phyloP scores from a whole-genome alignment of 139 green algal genomes.

The Asterochloris erici region DNA sequence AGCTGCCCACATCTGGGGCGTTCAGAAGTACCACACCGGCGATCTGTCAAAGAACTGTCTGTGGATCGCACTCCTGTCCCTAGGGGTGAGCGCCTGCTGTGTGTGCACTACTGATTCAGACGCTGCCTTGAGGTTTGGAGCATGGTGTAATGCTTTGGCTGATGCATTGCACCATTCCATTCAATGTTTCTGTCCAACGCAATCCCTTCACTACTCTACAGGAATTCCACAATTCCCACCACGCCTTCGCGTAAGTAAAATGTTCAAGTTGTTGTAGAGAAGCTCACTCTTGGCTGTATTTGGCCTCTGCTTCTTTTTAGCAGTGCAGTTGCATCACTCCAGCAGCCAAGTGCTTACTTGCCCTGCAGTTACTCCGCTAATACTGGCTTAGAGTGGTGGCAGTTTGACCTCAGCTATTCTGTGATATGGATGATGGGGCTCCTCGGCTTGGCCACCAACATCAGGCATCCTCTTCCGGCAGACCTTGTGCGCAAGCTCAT shows the following conservation, averaged over 20 bases:
- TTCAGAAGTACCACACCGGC: slow-evolving; percentile 81
- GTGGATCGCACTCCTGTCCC: slow-evolving; percentile 84
- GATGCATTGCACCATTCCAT: too few species aligned
- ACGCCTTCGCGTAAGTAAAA: slow-evolving; percentile 28
- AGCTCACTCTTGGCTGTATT: too few species aligned
- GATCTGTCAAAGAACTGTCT: slow-evolving; percentile 49
- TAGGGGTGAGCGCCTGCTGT: slow-evolving; percentile 37
- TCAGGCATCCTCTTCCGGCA: slow-evolving; percentile 51
- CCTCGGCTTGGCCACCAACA: slow-evolving; percentile 73
- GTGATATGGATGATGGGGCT: slow-evolving; percentile 59
- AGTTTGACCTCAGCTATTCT: slow-evolving; percentile 78
- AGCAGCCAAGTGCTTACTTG: too few species aligned
- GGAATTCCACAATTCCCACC: slow-evolving; percentile 74
- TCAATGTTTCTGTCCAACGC: too few species aligned
- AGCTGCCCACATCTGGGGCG: slow-evolving; percentile 90
- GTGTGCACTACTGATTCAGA: slow-evolving; percentile 67
- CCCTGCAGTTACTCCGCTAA: slow-evolving; percentile 43
- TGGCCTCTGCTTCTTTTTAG: too few species aligned
- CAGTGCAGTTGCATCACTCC: too few species aligned
- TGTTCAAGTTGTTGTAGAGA: too few species aligned
- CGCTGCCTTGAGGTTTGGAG: too few species aligned
- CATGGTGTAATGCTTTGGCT: too few species aligned
- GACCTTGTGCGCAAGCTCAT: too few species aligned
- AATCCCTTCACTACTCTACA: too few species aligned
- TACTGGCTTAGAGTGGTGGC: slow-evolving; percentile 81